Conservation (phyloP, 805 yeast species). For the Monosporozyma unispora region DNA sequence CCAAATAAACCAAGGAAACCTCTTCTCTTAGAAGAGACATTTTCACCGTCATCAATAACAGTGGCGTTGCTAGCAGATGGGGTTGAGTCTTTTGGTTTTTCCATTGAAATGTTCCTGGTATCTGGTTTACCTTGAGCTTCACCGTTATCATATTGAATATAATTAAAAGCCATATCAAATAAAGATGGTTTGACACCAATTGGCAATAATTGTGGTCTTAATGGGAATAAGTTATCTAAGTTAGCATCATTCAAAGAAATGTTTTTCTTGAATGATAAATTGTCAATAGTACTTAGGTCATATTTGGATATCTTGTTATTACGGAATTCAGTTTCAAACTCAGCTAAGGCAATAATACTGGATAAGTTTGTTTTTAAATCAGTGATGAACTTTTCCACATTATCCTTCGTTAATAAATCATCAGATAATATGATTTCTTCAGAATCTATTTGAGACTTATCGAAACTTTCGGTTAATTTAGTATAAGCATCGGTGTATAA, state of each 20-base stretch:
- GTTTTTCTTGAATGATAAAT: not conserved
- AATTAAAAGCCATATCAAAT: slow-evolving; percentile 85
- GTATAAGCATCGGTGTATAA: slow-evolving; percentile 21
- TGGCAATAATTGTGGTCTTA: slow-evolving; percentile 42
- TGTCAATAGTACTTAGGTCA: slow-evolving; percentile 15
- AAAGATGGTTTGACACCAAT: slow-evolving; percentile 79
- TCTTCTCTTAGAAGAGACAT: slow-evolving; percentile 32
- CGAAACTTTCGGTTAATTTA: slow-evolving; percentile 10
- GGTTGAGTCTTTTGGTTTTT: slow-evolving; percentile 9
- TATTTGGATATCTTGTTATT: slow-evolving; percentile 3
- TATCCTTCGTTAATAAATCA: slow-evolving; percentile 21
- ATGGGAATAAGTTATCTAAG: slow-evolving; percentile 22
- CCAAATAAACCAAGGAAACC: slow-evolving; percentile 74
- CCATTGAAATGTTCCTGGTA: not conserved
- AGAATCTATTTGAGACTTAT: slow-evolving; percentile 3
- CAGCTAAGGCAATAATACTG: slow-evolving; percentile 31
- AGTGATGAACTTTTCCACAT: slow-evolving; percentile 41
- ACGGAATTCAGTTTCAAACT: slow-evolving; percentile 22
- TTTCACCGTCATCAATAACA: not conserved
- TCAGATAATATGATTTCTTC: slow-evolving; percentile 14
- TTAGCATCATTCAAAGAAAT: slow-evolving; percentile 17
- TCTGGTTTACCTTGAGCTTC: not conserved
- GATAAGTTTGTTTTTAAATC: slow-evolving; percentile 33
- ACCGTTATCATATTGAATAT: slow-evolving; percentile 41
- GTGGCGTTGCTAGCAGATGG: slow-evolving; percentile 5